Percentiles rank a stretch among this genome's conserved stretches.
Evolutionary conservation across 2,329 filamentous ascomycete genomes (phyloP).

Genomic region (Rutstroemia sp.): DNA sequence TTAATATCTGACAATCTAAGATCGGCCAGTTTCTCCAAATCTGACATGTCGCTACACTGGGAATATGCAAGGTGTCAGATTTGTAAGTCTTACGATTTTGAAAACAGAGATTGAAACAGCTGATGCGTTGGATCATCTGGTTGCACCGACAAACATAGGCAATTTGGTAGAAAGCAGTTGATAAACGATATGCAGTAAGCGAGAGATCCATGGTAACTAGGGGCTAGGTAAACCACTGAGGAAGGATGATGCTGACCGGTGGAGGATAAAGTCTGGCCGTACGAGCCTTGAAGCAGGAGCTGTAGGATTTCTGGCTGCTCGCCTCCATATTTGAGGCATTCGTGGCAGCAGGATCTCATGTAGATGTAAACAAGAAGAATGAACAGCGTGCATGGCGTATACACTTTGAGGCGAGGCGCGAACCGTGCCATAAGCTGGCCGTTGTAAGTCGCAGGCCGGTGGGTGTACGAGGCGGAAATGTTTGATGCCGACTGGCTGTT

Average conservation of each 20-base stretch:
- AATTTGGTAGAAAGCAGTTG: background rate
- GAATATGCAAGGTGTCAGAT: background rate
- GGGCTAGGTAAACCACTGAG: background rate
- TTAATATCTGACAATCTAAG: background rate
- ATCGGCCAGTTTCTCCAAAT: slow-evolving; percentile 2
- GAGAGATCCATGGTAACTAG: background rate
- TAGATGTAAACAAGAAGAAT: background rate
- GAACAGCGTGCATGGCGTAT: background rate
- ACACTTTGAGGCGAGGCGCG: background rate
- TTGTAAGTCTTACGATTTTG: background rate
- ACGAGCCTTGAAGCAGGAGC: background rate
- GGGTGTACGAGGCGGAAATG: background rate
- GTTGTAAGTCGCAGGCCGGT: background rate
- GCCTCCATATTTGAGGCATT: background rate
- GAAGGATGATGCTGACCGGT: background rate
- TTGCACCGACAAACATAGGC: background rate
- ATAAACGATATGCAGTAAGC: slow-evolving; percentile 5
- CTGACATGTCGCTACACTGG: background rate
- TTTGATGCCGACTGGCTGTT: background rate
- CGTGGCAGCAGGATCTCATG: too few species aligned
- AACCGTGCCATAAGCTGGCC: slow-evolving; percentile 4
- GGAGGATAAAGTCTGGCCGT: background rate
- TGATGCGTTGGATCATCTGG: background rate
- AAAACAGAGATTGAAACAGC: background rate
- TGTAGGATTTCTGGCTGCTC: background rate